phyloP scores from a whole-genome alignment of 495 filamentous ascomycete genomes.

The Penicillium goetzii region DNA sequence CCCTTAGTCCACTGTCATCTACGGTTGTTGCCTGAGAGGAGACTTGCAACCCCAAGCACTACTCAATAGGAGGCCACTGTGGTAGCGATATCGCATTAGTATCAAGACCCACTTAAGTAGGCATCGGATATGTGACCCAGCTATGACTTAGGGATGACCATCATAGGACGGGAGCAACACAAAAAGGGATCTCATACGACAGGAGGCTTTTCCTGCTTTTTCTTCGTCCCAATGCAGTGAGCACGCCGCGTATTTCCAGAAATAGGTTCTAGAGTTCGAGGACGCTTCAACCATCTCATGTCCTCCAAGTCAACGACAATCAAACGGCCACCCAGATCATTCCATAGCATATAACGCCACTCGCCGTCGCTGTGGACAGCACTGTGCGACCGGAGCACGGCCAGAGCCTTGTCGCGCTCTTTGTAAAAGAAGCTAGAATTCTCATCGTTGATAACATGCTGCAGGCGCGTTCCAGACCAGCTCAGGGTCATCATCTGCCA shows the following conservation, averaged over 20 bases:
- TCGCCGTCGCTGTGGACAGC: conserved; percentile 23
- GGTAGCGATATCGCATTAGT: no score
- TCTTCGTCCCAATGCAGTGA: conserved; percentile 2
- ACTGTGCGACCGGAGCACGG: conserved; percentile 19
- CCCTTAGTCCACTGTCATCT: no score
- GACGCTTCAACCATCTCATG: conserved; percentile 24
- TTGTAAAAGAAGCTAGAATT: conserved; percentile 25
- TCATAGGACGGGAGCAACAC: no score
- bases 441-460: conserved; percentile 27
- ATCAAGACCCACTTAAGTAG: no score
- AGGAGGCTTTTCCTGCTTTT: no score
- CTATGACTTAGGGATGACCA: no score
- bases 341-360: conserved; percentile 16
- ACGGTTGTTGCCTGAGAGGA: no score
- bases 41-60: no score
- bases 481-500: conserved; percentile 34
- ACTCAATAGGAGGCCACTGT: no score
- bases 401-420: conserved; percentile 21
- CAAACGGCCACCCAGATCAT: conserved; percentile 13
- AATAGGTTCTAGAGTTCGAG: conserved; percentile 3
- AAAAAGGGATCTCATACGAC: no score
- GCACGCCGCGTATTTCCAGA: conserved; percentile 13
- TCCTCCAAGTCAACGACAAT: conserved; percentile 30
- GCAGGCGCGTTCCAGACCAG: conserved; percentile 31
- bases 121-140: no score